Conservation (phyloP, 2,329 filamentous ascomycete species). For the Cryphonectria parasitica region DNA sequence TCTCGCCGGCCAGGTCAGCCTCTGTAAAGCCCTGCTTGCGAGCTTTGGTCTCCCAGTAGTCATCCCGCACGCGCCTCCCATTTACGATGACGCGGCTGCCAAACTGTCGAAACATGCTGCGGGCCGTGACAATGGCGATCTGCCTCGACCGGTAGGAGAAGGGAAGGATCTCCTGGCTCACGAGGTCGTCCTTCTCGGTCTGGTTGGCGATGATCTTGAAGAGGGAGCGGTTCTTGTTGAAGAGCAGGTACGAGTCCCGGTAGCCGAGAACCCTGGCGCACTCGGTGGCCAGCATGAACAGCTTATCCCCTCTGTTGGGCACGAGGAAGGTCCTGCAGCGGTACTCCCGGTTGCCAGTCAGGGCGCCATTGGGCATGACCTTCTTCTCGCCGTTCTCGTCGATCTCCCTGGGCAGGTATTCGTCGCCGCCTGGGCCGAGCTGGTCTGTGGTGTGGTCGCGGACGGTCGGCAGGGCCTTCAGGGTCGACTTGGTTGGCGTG, state of each 20-base stretch:
- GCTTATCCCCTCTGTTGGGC: slow-evolving; percentile 85
- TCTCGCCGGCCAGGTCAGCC: slow-evolving; percentile 92
- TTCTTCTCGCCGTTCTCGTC: slow-evolving; percentile 96
- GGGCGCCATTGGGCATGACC: slow-evolving; percentile 80
- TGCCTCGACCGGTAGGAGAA: slow-evolving; percentile 98
- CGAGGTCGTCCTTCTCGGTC: slow-evolving; percentile 93
- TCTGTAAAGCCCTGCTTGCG: slow-evolving; percentile 98
- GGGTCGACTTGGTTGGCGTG: slow-evolving; percentile 78
- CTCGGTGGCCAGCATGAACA: slow-evolving; percentile 98
- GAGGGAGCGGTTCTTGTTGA: slow-evolving; percentile 97
- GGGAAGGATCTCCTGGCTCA: slow-evolving; percentile 90
- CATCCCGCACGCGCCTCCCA: slow-evolving; percentile 88
- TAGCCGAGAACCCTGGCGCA: slow-evolving; percentile 93
- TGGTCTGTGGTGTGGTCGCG: slow-evolving; percentile 97
- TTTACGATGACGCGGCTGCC: slow-evolving; percentile 91
- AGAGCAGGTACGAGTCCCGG: slow-evolving; percentile 94
- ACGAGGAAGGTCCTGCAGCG: slow-evolving; percentile 93
- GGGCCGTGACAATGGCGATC: slow-evolving; percentile 95
- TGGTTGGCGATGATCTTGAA: slow-evolving; percentile 98
- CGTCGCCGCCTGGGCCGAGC: slow-evolving; percentile 83
- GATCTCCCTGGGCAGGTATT: slow-evolving; percentile 91
- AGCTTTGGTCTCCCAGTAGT: slow-evolving; percentile 98
- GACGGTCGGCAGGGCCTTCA: slow-evolving; percentile 95
- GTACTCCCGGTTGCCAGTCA: slow-evolving; percentile 83
- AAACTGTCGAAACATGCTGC: slow-evolving; percentile 98